Percentiles rank a stretch among this genome's conserved stretches.
Conservation (phyloP, 2,329 filamentous ascomycete genomes). For the Aspergillus sp. region DNA sequence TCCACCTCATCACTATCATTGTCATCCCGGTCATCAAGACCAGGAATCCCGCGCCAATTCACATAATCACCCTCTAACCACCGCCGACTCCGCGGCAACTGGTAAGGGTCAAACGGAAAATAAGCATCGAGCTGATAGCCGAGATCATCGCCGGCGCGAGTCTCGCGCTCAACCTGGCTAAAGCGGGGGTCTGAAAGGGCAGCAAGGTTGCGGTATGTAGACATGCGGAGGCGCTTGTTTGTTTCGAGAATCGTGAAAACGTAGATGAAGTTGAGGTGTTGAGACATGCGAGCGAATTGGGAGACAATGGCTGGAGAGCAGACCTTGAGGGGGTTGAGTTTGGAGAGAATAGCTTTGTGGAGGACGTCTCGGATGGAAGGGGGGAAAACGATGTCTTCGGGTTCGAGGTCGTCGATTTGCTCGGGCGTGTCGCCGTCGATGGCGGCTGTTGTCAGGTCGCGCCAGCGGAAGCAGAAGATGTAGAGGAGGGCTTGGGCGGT, state of each 20-base stretch:
- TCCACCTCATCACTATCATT: conserved; percentile 41
- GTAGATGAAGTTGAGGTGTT: conserved; percentile 84
- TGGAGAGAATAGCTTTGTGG: conserved; percentile 76
- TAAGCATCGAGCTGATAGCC: conserved; percentile 87
- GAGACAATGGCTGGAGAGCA: conserved; percentile 87
- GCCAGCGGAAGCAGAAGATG: conserved; percentile 98
- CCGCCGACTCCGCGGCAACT: conserved; percentile 78
- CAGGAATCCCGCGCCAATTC: conserved; percentile 73
- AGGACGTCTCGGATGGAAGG: conserved; percentile 72
- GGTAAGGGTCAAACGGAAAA: conserved; percentile 97
- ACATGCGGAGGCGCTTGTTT: conserved; percentile 85
- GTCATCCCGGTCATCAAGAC: conserved; percentile 59
- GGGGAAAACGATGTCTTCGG: conserved; percentile 77
- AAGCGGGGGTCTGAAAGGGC: conserved; percentile 39
- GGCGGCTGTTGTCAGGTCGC: conserved; percentile 70
- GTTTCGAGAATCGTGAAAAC: conserved; percentile 83
- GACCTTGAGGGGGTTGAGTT: conserved; percentile 92
- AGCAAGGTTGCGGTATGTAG: conserved; percentile 57
- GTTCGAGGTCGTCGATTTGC: conserved; percentile 53
- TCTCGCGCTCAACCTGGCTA: conserved; percentile 54
- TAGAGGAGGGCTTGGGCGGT: conserved; percentile 88
- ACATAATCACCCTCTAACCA: conserved; percentile 88
- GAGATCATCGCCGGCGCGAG: conserved; percentile 64
- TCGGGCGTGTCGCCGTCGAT: conserved; percentile 55
- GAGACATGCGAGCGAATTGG: conserved; percentile 85